Evolutionary conservation across 2,329 filamentous ascomycete genomes (phyloP), one percentile per base, ranked within the genome.

Genomic region (Fusarium caatingaense): DNA sequence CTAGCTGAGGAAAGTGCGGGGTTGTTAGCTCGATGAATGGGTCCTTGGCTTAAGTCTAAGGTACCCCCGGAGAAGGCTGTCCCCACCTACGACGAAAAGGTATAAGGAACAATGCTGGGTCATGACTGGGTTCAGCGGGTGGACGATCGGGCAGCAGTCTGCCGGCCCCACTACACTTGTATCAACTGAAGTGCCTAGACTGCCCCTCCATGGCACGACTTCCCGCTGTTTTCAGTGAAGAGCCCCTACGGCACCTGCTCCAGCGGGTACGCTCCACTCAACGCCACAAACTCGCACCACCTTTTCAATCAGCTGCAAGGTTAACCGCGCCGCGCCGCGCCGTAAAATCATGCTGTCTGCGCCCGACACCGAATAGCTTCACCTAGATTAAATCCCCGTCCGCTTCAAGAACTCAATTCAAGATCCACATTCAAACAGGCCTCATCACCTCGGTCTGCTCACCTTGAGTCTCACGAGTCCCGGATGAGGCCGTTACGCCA

Each of bases 401-500:
- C 42, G 30, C 60, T 34, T 56, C 47, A 56, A 25, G 42, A 37
- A 42, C 40, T 37, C 56, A 44, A 30, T 25, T 46, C 57, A 42
- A 66, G 55, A 72, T 71, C 72, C 70, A 71, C 71, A 55, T 56
- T 44, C 54, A 63, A 60, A 72, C 71, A 53, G 56, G 66, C 64
- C 69, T 74, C 66, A 56, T 57, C 66, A 56, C 53, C 70, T 72
- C 59, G 48, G 69, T 65, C 68, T 72, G 64, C 66, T 73, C 71
- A 70, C 58, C 61, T 55, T 55, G 58, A 65, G 53, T 69, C 49
- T 61, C 71, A 58, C 69, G 45, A 64, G 72, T n/a, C 61, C 70
- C 66, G 69, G 68, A 74, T 75, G 73, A 74, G 73, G 73, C 73
- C 67, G 63, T 72, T 65, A 65, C 60, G 56, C 69, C 68, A 65